A percentile compares a stretch with the other conserved stretches of the same genome.
phyloP scores from a whole-genome alignment of 176 grass and related monocot genomes.

The Melocanna baccifera region DNA sequence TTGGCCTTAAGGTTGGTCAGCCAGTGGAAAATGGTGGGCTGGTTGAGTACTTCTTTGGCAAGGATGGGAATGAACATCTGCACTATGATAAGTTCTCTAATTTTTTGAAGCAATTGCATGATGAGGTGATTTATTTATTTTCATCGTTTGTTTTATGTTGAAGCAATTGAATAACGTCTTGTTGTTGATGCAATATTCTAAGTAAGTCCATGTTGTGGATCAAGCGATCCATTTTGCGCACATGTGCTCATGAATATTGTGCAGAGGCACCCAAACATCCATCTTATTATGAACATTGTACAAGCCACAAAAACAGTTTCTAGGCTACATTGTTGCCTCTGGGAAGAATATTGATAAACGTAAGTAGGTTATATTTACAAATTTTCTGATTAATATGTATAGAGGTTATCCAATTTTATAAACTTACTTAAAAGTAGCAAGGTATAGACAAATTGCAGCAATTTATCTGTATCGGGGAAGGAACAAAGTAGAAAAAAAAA shows the following conservation, averaged over 20 bases:
- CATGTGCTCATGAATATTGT: not conserved
- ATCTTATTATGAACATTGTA: not conserved
- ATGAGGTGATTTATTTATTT: constrained; percentile 58
- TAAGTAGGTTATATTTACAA: not conserved
- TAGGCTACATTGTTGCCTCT: not conserved
- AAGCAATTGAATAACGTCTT: not conserved
- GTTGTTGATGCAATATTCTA: not conserved
- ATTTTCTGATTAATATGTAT: not conserved
- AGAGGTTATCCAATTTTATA: not conserved
- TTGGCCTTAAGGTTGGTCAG: constrained; percentile 66
- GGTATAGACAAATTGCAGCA: not conserved
- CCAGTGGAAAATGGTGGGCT: constrained; percentile 76
- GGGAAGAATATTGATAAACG: not conserved
- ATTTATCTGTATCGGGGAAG: not conserved
- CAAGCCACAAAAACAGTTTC: not conserved
- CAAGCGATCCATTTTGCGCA: not conserved
- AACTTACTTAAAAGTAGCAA: not conserved
- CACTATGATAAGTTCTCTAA: constrained; percentile 83
- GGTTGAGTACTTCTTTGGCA: constrained; percentile 89
- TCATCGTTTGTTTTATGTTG: not conserved
- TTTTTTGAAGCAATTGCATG: constrained; percentile 77
- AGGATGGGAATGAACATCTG: constrained; percentile 69
- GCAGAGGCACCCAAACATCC: not conserved
- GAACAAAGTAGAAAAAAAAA: not conserved
- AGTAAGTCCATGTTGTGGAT: not conserved